phyloP scores from a whole-genome alignment of 441 rosid species.

The Geranium incanum region DNA sequence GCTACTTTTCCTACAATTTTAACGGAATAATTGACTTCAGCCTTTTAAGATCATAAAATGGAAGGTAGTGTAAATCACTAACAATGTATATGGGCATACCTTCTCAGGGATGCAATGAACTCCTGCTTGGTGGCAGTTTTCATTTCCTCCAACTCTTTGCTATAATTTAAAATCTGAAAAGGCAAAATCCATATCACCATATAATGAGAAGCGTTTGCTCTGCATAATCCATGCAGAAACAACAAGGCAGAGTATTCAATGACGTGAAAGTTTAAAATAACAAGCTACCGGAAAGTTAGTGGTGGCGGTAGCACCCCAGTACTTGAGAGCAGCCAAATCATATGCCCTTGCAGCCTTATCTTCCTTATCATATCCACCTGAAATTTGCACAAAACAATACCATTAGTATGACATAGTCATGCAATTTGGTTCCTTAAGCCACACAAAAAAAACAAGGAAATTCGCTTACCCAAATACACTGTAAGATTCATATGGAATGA shows the following conservation, averaged over 20 bases:
- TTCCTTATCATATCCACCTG: slow-evolving; percentile 96
- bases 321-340: slow-evolving; percentile 94
- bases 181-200: neutral
- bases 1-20: slow-evolving; percentile 51
- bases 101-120: slow-evolving; percentile 56
- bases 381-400: neutral
- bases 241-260: neutral
- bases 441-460: neutral
- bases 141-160: slow-evolving; percentile 69
- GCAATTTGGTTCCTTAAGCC: neutral
- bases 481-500: neutral
- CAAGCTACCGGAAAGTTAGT: slow-evolving; percentile 73
- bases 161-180: slow-evolving; percentile 57
- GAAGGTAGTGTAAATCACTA: no score
- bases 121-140: no score
- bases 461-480: slow-evolving; percentile 64
- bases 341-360: slow-evolving; percentile 95
- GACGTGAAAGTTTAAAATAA: neutral
- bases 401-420: slow-evolving; percentile 13
- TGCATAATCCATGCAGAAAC: neutral
- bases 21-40: neutral
- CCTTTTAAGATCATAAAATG: neutral
- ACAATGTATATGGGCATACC: slow-evolving; percentile 29
- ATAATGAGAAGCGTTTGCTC: neutral
- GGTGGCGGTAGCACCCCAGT: slow-evolving; percentile 92